Percentiles rank a stretch among this genome's conserved stretches.
Evolutionary conservation across 805 yeast species (phyloP).

Genomic region (Scheffersomyces amazonensis): DNA sequence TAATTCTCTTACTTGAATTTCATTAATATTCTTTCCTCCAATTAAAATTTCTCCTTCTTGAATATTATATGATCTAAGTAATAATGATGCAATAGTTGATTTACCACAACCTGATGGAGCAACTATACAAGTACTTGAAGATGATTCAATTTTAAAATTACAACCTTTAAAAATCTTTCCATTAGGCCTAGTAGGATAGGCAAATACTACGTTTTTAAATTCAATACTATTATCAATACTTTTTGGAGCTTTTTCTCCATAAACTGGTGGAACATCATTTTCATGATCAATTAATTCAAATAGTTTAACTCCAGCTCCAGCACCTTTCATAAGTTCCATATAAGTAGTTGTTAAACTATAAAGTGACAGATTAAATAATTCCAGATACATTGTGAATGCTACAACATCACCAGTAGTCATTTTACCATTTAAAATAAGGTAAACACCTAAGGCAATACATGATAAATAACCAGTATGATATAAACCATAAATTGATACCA

Average conservation of each 20-base stretch:
- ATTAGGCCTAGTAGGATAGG: slow-evolving; percentile 39
- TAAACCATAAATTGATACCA: slow-evolving; percentile 39
- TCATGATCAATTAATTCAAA: slow-evolving; percentile 40
- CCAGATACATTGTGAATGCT: slow-evolving; percentile 45
- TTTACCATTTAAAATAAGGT: slow-evolving; percentile 38
- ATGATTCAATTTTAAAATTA: slow-evolving; percentile 31
- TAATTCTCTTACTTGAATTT: slow-evolving; percentile 47
- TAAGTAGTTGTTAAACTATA: slow-evolving; percentile 45
- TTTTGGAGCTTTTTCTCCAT: slow-evolving; percentile 23
- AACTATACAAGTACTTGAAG: slow-evolving; percentile 41
- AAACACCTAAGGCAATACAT: slow-evolving; percentile 41
- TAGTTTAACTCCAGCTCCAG: slow-evolving; percentile 44
- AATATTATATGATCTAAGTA: slow-evolving; percentile 52
- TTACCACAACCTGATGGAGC: slow-evolving; percentile 66
- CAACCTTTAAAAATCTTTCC: slow-evolving; percentile 36
- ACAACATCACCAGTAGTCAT: slow-evolving; percentile 49
- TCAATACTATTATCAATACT: slow-evolving; percentile 28
- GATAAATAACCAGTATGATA: slow-evolving; percentile 43
- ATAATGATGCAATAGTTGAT: slow-evolving; percentile 53
- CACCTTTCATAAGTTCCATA: slow-evolving; percentile 46
- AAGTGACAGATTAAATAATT: slow-evolving; percentile 41
- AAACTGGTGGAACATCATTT: slow-evolving; percentile 33
- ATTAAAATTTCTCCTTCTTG: slow-evolving; percentile 46
- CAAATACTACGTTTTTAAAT: slow-evolving; percentile 37
- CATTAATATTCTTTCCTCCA: slow-evolving; percentile 50